Conservation (phyloP, 345 rosid genomes). For the Luvunga scandens region DNA sequence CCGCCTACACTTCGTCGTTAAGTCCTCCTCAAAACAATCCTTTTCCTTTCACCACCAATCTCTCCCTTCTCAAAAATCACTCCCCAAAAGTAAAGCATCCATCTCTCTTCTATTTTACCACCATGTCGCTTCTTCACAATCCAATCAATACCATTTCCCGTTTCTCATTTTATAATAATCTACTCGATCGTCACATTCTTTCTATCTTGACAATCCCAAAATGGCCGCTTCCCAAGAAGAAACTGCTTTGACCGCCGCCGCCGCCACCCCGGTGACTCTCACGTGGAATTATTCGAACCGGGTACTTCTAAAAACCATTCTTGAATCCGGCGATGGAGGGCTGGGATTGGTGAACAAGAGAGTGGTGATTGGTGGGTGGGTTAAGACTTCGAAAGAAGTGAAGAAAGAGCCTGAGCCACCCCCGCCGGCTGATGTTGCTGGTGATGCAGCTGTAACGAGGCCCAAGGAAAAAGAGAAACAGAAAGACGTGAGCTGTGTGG, state of each 20-base stretch:
- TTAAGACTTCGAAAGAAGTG: slow-evolving; percentile 64
- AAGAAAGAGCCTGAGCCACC: slow-evolving; percentile 35
- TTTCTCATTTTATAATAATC: background rate
- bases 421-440: slow-evolving; percentile 17
- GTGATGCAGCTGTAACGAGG: slow-evolving; percentile 5
- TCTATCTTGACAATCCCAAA: background rate
- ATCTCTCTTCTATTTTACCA: slow-evolving; percentile 34
- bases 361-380: slow-evolving; percentile 90
- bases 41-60: slow-evolving; percentile 49
- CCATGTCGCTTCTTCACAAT: background rate
- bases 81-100: slow-evolving; percentile 49
- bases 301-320: slow-evolving; percentile 50
- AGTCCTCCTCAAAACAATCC: slow-evolving; percentile 56
- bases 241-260: background rate
- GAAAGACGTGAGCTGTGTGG: slow-evolving; percentile 48
- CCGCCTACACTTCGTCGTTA: slow-evolving; percentile 24
- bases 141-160: background rate
- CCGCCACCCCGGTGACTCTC: background rate
- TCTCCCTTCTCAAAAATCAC: slow-evolving; percentile 37
- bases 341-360: slow-evolving; percentile 40
- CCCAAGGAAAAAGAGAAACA: slow-evolving; percentile 17
- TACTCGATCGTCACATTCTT: background rate
- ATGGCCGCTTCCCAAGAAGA: slow-evolving; percentile 31
- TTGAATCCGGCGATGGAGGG: slow-evolving; percentile 48
- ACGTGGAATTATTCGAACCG: slow-evolving; percentile 57